Percentiles rank a stretch among this genome's conserved stretches.
Evolutionary conservation across 257 asterid species (phyloP).

Genomic region (Eucommia ulmoides): DNA sequence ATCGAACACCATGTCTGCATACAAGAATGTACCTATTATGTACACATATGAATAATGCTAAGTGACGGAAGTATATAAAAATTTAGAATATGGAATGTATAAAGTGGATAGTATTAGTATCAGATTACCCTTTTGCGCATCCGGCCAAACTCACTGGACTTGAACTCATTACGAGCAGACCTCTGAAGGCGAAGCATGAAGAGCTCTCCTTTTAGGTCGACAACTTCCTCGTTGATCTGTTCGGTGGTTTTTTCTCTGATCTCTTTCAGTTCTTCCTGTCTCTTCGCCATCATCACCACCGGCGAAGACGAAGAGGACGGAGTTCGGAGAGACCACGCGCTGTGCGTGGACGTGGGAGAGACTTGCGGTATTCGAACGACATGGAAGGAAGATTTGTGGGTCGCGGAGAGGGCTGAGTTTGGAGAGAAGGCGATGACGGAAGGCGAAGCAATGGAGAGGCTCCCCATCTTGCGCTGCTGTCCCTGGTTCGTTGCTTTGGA

Average conservation of each 20-base stretch:
- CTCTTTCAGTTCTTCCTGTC: conserved; percentile 68
- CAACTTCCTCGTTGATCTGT: conserved; percentile 69
- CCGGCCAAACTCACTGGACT: conserved; percentile 74
- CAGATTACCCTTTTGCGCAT: conserved; percentile 80
- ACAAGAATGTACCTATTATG: too few species aligned
- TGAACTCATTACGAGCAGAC: conserved; percentile 86
- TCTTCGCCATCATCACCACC: conserved; percentile 76
- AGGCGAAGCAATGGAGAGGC: conserved; percentile 51
- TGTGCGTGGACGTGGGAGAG: conserved; percentile 25
- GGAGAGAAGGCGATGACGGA: conserved; percentile 30
- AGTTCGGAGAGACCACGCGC: conserved; percentile 11
- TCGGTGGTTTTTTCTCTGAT: conserved; percentile 69
- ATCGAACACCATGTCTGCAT: too few species aligned
- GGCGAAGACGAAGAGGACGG: conserved; percentile 19
- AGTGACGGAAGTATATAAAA: too few species aligned
- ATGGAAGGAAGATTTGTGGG: conserved; percentile 37
- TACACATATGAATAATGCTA: too few species aligned
- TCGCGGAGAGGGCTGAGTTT: conserved; percentile 18
- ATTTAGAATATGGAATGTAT: too few species aligned
- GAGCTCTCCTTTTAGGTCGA: conserved; percentile 93
- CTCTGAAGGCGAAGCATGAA: conserved; percentile 95
- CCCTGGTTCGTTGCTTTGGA: too few species aligned
- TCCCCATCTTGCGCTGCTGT: conserved; percentile 55
- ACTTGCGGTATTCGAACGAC: conserved; percentile 50
- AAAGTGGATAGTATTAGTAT: too few species aligned